Evolutionary conservation across 2,329 filamentous ascomycete genomes (phyloP), one percentile per base, ranked within the genome.

Genomic region (Triangularia verruculosa): DNA sequence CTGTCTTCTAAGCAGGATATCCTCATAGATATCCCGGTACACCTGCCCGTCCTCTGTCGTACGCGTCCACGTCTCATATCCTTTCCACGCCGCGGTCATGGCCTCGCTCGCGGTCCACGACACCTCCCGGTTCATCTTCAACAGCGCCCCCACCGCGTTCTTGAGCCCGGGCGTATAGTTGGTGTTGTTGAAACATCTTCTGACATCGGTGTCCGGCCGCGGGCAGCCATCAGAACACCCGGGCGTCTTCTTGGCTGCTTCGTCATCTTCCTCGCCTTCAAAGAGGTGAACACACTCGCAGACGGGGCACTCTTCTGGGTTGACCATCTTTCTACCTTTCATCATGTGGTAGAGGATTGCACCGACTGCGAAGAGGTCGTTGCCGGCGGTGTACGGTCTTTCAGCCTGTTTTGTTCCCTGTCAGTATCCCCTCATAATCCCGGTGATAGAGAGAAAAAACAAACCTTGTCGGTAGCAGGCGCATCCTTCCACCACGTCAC

Each of bases 321-420:
- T 64, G 64, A 75, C 65, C 61, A 75, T 65, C 22, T 53, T 15
- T 3, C 55, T 39, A 6, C 74, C 73, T 8, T 69, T 72, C 78
- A 81, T 81, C 79, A 81, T 80, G 57, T 70, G 73, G 66, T 76
- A 78, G 54, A 81, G 64, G 27, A 78, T 67, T 15, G 64, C 69
- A 32, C 77, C 79, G 28, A 81, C 72, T 25, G 74, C 72, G 68
- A 70, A 76, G 32, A 80, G 67, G 59, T 81, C 79, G 39, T 73
- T 72, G 22, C 72, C 72, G 24, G 74, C 67, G 1, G 76, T 76
- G 64, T 79, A 79, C 0, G 73, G 69, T 2, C 74, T 73, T 12
- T 71, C 61, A 20, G 39, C 57, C 76, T 77, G 58, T 57, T 9
- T 9, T 47, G n/a, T n/a, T n/a, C n/a, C 39, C n/a, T 20, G 39